Conservation (phyloP, 345 rosid species). For the Eucalyptus curtisii region DNA sequence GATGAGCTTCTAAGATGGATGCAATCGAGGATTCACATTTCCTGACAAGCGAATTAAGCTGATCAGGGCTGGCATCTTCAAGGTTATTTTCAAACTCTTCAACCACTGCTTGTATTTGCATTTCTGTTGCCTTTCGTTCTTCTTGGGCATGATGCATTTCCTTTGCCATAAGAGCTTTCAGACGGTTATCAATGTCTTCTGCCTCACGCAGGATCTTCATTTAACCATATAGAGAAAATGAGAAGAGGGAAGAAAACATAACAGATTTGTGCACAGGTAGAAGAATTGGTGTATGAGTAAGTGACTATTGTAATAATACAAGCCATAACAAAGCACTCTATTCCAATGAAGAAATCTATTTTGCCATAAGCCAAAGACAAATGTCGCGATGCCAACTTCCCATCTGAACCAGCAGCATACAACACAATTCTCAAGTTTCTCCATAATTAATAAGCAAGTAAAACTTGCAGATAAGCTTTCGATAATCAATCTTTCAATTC, state of each 20-base stretch:
- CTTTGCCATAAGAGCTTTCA: constrained; percentile 38
- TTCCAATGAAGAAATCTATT: neutral
- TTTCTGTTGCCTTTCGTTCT: constrained; percentile 41
- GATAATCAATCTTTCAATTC: neutral
- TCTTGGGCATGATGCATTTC: constrained; percentile 46
- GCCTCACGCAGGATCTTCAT: constrained; percentile 67
- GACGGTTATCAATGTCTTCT: constrained; percentile 50
- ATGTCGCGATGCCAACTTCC: neutral
- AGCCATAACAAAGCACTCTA: neutral
- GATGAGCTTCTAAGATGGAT: constrained; percentile 44
- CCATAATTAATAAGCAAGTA: neutral
- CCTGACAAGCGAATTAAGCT: constrained; percentile 41
- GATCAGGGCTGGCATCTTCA: constrained; percentile 23
- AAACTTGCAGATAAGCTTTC: neutral
- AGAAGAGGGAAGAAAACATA: neutral
- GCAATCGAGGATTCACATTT: constrained; percentile 54
- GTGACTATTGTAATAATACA: neutral
- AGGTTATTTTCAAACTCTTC: constrained; percentile 47
- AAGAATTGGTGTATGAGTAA: neutral
- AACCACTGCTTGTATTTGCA: constrained; percentile 35
- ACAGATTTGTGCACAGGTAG: neutral
- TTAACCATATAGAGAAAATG: neutral
- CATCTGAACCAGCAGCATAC: neutral
- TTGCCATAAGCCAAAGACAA: neutral
- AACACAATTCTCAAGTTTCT: neutral